phyloP scores from a whole-genome alignment of 768 basidiomycete species.

The Suillus subaureus region DNA sequence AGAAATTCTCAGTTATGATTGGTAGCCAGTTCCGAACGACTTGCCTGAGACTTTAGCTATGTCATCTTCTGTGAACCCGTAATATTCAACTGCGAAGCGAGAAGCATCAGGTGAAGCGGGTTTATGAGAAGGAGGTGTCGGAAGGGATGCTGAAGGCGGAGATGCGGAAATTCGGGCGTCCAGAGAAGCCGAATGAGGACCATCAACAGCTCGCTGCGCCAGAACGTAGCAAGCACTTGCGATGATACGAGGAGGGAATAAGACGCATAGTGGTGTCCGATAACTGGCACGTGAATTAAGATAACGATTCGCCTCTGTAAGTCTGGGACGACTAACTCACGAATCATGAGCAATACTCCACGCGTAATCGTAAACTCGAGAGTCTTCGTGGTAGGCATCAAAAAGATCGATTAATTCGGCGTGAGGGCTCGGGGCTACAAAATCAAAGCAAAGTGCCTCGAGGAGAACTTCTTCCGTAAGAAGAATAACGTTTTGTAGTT shows the following conservation, averaged over 20 bases:
- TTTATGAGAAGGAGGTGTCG: slow-evolving; percentile 80
- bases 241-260: slow-evolving; percentile 68
- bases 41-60: slow-evolving; percentile 62
- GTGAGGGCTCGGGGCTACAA: slow-evolving; percentile 77
- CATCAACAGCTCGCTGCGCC: slow-evolving; percentile 71
- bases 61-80: slow-evolving; percentile 62
- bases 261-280: slow-evolving; percentile 76
- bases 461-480: slow-evolving; percentile 77
- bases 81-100: slow-evolving; percentile 68
- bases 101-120: slow-evolving; percentile 70
- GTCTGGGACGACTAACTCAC: slow-evolving; percentile 43
- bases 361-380: slow-evolving; percentile 66
- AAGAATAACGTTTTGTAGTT: slow-evolving; percentile 68
- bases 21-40: slow-evolving; percentile 15
- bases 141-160: slow-evolving; percentile 74
- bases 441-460: slow-evolving; percentile 86
- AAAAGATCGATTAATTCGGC: slow-evolving; percentile 75
- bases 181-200: slow-evolving; percentile 71
- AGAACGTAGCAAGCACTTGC: slow-evolving; percentile 80
- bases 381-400: slow-evolving; percentile 50
- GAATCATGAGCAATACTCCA: slow-evolving; percentile 91
- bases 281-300: slow-evolving; percentile 47
- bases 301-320: slow-evolving; percentile 1
- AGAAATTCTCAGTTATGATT: slow-evolving; percentile 9
- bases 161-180: slow-evolving; percentile 73